Conservation (phyloP, 2,329 filamentous ascomycete genomes). For the Exophiala spinifera region DNA sequence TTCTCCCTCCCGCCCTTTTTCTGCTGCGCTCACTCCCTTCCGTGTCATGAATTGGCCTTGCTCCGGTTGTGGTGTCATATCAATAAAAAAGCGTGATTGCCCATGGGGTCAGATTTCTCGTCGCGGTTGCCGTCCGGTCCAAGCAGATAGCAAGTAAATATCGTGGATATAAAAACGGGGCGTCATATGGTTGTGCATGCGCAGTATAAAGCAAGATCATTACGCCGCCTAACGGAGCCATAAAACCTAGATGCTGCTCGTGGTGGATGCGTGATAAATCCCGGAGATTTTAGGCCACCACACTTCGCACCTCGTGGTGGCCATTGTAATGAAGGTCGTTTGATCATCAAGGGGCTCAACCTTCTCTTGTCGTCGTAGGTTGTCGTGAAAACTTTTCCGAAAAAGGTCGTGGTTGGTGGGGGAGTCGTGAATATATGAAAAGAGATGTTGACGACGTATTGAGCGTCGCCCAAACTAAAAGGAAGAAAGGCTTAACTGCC, state of each 20-base stretch:
- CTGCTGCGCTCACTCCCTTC: neutral
- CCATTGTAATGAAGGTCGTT: slow-evolving; percentile 7
- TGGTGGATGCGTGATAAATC: neutral
- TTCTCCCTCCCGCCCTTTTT: neutral
- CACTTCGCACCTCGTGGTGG: no score
- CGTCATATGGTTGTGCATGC: neutral
- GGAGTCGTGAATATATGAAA: no score
- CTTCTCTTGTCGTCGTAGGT: slow-evolving; percentile 9
- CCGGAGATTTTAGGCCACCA: neutral
- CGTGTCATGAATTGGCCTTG: slow-evolving; percentile 1
- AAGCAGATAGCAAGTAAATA: slow-evolving; percentile 1
- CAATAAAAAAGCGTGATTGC: neutral
- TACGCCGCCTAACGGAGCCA: neutral
- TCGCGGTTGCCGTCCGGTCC: neutral
- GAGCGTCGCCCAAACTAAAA: neutral
- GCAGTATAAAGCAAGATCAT: neutral
- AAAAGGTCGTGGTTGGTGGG: no score
- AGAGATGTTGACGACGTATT: no score
- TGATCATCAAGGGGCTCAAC: slow-evolving; percentile 1
- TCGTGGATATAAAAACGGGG: neutral
- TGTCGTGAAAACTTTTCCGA: slow-evolving; percentile 16
- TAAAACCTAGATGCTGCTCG: neutral
- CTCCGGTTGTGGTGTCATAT: neutral
- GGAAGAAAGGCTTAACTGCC: slow-evolving; percentile 10
- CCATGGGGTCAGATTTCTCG: neutral